Base-by-base conservation (phyloP, 2,329 filamentous ascomycete species). In the Dactylonectria macrodidyma region DNA sequence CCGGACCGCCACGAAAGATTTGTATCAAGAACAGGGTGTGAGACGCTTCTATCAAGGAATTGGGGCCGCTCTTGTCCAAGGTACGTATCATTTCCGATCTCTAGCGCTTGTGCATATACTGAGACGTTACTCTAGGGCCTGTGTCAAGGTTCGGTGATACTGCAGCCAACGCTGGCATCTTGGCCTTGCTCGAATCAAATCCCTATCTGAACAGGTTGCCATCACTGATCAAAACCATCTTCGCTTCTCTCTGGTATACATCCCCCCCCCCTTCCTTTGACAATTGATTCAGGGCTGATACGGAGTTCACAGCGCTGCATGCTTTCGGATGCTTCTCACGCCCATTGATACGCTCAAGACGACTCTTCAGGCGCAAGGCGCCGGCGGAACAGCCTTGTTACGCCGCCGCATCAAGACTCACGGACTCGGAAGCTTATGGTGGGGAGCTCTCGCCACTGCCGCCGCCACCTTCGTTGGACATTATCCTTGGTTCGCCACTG, bases 281-380 rank as follows among this genome's bases (percentile, higher is more conserved):
- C 16, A 19, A 10, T 24, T 6, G 6, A 34, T 60, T 1, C 16
- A 5, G 5, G 41, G 19, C 19, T 12, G 79, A 73, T 4, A 65
- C 1, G 0, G 9, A 0, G 5, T 2, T 19, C 1, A 1, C 5
- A 84, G 83, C 38, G 84, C 84, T 5, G 84, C 84, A 3, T 78
- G 73, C 1, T 86, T 86, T 69, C 81, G 84, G 36, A 85, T 86
- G 79, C 78, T 85, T 5, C 76, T 86, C 5, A 86, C 84, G 0
- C 84, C 84, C 4, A 81, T 86, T 41, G 84, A 86, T 63, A 86
- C 84, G 0, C 76, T 86, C n/a, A 86, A 86, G 70, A 86, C 84
- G 0, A 86, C 84, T 0, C 81, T 86, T 2, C 84, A 86, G 69
- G 83, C 84, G 0, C 84, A 86, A 64, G 84, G 84, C 1, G 69